Conservation (phyloP, 73 alveolate species). For the Stentor coeruleus region DNA sequence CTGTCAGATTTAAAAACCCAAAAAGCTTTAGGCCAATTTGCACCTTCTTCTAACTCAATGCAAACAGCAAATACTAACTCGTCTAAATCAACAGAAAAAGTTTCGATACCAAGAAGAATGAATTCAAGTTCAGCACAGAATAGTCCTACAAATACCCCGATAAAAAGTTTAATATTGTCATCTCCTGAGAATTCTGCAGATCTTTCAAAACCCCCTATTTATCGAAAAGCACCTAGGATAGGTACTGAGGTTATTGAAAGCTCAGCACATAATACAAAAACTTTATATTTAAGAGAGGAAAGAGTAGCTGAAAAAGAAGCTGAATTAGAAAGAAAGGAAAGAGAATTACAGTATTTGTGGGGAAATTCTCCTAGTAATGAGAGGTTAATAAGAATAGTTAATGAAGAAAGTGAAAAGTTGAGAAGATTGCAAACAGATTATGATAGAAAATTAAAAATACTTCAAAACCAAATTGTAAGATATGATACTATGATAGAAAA, state of each 20-base stretch:
- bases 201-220: not conserved
- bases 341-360: not conserved
- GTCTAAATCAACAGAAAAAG: too few species aligned
- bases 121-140: too few species aligned
- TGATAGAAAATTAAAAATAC: not conserved
- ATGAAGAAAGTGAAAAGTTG: not conserved
- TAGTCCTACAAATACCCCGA: too few species aligned
- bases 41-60: not conserved
- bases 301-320: not conserved
- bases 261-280: not conserved
- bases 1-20: not conserved
- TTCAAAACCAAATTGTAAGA: not conserved
- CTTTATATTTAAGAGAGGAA: not conserved
- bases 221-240: not conserved
- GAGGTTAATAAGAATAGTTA: not conserved
- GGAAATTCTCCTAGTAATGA: not conserved
- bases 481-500: not conserved
- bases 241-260: not conserved
- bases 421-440: not conserved
- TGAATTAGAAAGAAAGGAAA: not conserved
- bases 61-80: too few species aligned
- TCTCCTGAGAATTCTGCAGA: not conserved
- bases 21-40: not conserved
- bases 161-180: too few species aligned
- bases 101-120: too few species aligned